Evolutionary conservation across 2,329 filamentous ascomycete species (phyloP).

Genomic region (Penicillium palitans): DNA sequence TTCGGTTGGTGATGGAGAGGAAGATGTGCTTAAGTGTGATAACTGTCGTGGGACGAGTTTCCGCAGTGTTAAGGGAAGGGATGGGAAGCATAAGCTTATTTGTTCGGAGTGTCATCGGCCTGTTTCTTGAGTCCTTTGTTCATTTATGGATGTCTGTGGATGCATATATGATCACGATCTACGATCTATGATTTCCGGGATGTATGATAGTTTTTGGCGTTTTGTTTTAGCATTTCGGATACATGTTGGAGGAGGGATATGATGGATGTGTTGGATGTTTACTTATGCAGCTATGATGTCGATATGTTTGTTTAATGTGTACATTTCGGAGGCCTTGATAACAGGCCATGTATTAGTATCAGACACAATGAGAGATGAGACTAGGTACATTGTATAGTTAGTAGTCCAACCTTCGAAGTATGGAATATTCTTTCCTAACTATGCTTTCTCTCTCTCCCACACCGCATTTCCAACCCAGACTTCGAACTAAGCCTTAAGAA

Average conservation of each 20-base stretch:
- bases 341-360: constrained; percentile 10
- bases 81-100: constrained; percentile 57
- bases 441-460: not conserved
- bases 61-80: constrained; percentile 57
- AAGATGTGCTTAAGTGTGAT: constrained; percentile 56
- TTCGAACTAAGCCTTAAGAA: too few relatives aligned
- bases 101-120: constrained; percentile 56
- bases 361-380: not conserved
- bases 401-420: not conserved
- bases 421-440: not conserved
- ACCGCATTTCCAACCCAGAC: not conserved
- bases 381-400: not conserved
- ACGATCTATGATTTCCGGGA: not conserved
- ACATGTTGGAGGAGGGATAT: not conserved
- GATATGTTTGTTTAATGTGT: constrained; percentile 5
- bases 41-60: constrained; percentile 65
- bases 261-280: not conserved
- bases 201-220: constrained; percentile 5
- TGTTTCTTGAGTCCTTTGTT: constrained; percentile 21
- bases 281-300: not conserved
- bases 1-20: constrained; percentile 43
- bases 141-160: not conserved
- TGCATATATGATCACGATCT: constrained; percentile 4
- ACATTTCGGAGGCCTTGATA: not conserved
- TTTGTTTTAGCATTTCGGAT: not conserved